Percentiles rank a stretch among this genome's conserved stretches.
Evolutionary conservation across 805 yeast species (phyloP).

Genomic region (Scheffersomyces amazonensis): DNA sequence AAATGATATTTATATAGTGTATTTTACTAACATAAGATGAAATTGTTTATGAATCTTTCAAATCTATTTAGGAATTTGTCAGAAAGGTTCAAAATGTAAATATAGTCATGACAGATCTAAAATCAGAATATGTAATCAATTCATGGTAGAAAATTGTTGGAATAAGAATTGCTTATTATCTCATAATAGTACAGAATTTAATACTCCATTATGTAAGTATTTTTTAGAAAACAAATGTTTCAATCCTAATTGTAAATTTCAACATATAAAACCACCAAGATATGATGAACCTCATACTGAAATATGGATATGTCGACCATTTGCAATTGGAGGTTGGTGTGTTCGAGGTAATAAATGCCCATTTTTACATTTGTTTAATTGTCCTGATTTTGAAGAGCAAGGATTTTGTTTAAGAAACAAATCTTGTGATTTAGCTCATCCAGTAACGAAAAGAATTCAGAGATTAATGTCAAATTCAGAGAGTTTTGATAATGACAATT

Average conservation of each 20-base stretch:
- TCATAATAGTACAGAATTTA: conserved; percentile 57
- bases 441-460: conserved; percentile 24
- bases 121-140: conserved; percentile 54
- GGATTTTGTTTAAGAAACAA: conserved; percentile 55
- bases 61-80: conserved; percentile 46
- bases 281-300: conserved; percentile 36
- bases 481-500: conserved; percentile 13
- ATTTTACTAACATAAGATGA: conserved; percentile 6
- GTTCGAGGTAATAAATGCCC: conserved; percentile 56
- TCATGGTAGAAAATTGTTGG: conserved; percentile 46
- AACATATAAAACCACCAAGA: conserved; percentile 46
- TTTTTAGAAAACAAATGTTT: conserved; percentile 22
- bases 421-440: conserved; percentile 54
- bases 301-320: conserved; percentile 58
- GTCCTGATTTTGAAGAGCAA: conserved; percentile 70
- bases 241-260: conserved; percentile 53
- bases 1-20: neutral
- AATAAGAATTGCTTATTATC: conserved; percentile 50
- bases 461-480: conserved; percentile 15
- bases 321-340: conserved; percentile 70
- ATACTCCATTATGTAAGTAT: conserved; percentile 43
- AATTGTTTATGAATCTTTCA: conserved; percentile 19
- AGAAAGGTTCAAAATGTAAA: conserved; percentile 48
- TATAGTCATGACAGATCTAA: conserved; percentile 51
- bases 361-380: conserved; percentile 54